These are phyloP conservation scores for Mycena crocata DNA, from an alignment of 768 basidiomycete genomes.

Conservation along the genomic window DNA sequence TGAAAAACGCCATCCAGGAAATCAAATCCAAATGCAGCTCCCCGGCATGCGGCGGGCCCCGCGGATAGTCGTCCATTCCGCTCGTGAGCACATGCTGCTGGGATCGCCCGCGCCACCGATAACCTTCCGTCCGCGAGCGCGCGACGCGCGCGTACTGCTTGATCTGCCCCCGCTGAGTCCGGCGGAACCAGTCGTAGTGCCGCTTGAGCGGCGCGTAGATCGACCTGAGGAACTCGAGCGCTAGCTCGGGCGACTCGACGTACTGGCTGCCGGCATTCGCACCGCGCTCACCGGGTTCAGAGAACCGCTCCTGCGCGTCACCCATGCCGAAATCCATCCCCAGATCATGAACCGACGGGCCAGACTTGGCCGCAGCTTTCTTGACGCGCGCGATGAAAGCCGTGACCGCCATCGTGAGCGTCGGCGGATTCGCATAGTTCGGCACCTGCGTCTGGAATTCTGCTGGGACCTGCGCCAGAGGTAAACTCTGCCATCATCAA, in stretches of 20 bases:
- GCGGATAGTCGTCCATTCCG: constrained; percentile 97
- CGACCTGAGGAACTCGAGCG: constrained; percentile 75
- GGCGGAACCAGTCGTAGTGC: constrained; percentile 97
- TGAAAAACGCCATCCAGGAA: constrained; percentile 97
- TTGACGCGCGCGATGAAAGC: constrained; percentile 86
- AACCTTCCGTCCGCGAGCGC: constrained; percentile 89
- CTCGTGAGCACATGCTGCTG: constrained; percentile 90
- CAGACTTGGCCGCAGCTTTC: constrained; percentile 46
- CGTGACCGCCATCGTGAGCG: constrained; percentile 92
- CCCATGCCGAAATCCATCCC: constrained; percentile 72
- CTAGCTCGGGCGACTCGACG: constrained; percentile 70
- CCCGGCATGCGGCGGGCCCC: constrained; percentile 88
- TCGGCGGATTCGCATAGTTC: constrained; percentile 94
- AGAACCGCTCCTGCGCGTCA: constrained; percentile 64
- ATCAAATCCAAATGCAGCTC: constrained; percentile 95
- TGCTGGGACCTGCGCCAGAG: constrained; percentile 70
- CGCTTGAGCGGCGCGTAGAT: constrained; percentile 88
- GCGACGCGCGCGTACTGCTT: constrained; percentile 89
- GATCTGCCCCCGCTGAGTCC: constrained; percentile 93
- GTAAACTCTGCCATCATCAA: neutral
- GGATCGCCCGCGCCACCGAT: constrained; percentile 94
- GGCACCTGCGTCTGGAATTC: constrained; percentile 97
- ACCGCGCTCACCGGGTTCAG: constrained; percentile 31
- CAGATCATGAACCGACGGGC: constrained; percentile 70
- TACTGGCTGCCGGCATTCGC: constrained; percentile 57